These are phyloP conservation scores for Aspergillus transmontanensis DNA, from an alignment of 2,329 filamentous ascomycete genomes.

Conservation along the genomic window DNA sequence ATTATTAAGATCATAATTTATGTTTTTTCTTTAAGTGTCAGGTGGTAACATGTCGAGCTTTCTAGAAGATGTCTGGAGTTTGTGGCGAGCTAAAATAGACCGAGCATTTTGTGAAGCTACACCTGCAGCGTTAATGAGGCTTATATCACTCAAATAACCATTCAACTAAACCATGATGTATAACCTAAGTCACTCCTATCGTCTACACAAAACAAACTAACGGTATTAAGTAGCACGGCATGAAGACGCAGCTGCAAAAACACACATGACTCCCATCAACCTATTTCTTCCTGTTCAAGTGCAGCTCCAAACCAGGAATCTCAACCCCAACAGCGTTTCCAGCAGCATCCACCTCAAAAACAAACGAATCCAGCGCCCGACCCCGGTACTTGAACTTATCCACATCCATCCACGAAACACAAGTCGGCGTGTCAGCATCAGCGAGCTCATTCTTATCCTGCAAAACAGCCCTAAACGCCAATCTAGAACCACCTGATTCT, in stretches of 20 bases:
- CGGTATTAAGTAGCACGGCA: neutral
- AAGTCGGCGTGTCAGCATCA: constrained; percentile 28
- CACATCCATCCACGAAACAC: constrained; percentile 30
- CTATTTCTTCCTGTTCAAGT: neutral
- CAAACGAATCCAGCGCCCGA: constrained; percentile 27
- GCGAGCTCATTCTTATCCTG: constrained; percentile 27
- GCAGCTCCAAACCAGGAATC: constrained; percentile 3
- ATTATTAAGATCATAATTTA: too few species aligned
- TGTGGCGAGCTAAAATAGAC: too few species aligned
- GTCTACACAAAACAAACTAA: neutral
- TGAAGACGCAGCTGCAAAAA: rapidly evolving
- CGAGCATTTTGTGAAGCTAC: too few species aligned
- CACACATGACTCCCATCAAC: neutral
- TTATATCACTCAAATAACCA: too few species aligned
- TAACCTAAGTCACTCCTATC: neutral
- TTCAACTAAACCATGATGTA: too few species aligned
- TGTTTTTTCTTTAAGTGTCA: too few species aligned
- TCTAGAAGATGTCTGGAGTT: too few species aligned
- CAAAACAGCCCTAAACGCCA: constrained; percentile 22
- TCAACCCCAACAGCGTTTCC: constrained; percentile 25
- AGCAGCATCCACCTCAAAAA: constrained; percentile 25
- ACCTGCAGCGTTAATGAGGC: rapidly evolving
- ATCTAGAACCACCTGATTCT: constrained; percentile 7
- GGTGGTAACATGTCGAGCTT: too few species aligned
- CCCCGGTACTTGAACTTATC: constrained; percentile 24